Percentiles rank a stretch among this genome's conserved stretches.
Conservation (phyloP, 495 filamentous ascomycete genomes). For the Recurvomyces mirabilis region DNA sequence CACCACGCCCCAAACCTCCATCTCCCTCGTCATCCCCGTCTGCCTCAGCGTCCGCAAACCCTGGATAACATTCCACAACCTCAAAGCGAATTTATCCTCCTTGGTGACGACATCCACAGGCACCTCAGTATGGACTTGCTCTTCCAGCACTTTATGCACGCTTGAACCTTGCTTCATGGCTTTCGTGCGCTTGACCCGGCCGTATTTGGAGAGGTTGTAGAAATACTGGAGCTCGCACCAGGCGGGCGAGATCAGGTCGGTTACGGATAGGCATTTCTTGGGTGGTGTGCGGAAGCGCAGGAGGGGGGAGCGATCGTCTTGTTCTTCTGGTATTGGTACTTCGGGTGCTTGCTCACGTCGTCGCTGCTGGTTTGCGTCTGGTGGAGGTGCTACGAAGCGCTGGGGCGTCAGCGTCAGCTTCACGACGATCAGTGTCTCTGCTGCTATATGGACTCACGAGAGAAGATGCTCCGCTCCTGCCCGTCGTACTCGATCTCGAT, state of each 20-base stretch:
- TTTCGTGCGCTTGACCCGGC: conserved; percentile 57
- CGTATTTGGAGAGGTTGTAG: conserved; percentile 69
- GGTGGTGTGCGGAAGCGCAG: conserved; percentile 70
- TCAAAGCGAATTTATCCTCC: conserved; percentile 74
- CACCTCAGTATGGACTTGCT: conserved; percentile 69
- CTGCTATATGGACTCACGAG: conserved; percentile 5
- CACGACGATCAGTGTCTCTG: not conserved
- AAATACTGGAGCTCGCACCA: conserved; percentile 96
- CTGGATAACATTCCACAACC: conserved; percentile 86
- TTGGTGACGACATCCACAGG: conserved; percentile 56
- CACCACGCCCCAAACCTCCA: conserved; percentile 85
- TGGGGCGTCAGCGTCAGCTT: conserved; percentile 28
- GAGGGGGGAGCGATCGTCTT: conserved; percentile 45
- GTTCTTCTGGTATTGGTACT: too few relatives aligned
- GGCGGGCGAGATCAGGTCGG: conserved; percentile 73
- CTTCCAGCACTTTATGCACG: conserved; percentile 75
- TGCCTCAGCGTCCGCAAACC: conserved; percentile 66
- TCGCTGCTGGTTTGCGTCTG: too few relatives aligned
- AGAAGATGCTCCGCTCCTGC: conserved; percentile 13
- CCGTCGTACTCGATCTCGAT: conserved; percentile 27
- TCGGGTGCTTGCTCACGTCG: not conserved
- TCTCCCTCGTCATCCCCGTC: conserved; percentile 72
- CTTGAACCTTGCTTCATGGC: conserved; percentile 73
- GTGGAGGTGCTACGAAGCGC: conserved; percentile 26
- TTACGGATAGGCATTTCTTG: conserved; percentile 74